phyloP scores from a whole-genome alignment of 805 yeast species.

The Myxozyma nipponensis region DNA sequence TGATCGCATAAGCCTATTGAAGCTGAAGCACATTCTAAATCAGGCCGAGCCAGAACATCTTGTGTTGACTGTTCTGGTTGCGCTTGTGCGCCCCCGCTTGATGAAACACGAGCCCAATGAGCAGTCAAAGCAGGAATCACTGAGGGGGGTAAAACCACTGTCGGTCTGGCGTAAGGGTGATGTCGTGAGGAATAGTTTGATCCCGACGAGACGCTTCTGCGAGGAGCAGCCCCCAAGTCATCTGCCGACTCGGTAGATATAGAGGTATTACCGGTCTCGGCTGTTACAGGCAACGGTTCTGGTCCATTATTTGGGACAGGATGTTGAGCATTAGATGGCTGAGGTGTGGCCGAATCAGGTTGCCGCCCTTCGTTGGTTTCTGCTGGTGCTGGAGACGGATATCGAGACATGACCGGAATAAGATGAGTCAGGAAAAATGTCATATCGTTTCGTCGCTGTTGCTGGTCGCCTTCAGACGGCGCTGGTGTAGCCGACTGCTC shows the following conservation, averaged over 20 bases:
- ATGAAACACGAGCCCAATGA: slow-evolving; percentile 8
- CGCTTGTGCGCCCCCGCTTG: background rate
- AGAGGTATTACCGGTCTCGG: background rate
- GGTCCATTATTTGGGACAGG: background rate
- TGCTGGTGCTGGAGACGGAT: background rate
- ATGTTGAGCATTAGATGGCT: background rate
- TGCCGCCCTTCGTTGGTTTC: background rate
- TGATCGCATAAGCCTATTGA: slow-evolving; percentile 32
- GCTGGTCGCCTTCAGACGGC: background rate
- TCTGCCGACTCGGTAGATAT: no score
- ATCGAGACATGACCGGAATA: background rate
- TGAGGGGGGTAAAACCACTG: background rate
- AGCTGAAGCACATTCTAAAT: slow-evolving; percentile 32
- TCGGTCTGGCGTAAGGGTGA: slow-evolving; percentile 22
- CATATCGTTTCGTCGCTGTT: background rate
- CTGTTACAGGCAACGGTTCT: background rate
- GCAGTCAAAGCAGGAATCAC: background rate
- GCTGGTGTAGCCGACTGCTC: slow-evolving; percentile 12
- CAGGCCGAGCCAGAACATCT: slow-evolving; percentile 23
- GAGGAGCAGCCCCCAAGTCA: background rate
- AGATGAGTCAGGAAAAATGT: background rate
- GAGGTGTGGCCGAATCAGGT: background rate
- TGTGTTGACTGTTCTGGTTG: background rate
- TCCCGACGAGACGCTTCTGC: background rate
- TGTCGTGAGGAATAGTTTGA: slow-evolving; percentile 16